A percentile compares a stretch with the other conserved stretches of the same genome.
phyloP scores from a whole-genome alignment of 2,329 filamentous ascomycete genomes.

The Penicillium crustosum region DNA sequence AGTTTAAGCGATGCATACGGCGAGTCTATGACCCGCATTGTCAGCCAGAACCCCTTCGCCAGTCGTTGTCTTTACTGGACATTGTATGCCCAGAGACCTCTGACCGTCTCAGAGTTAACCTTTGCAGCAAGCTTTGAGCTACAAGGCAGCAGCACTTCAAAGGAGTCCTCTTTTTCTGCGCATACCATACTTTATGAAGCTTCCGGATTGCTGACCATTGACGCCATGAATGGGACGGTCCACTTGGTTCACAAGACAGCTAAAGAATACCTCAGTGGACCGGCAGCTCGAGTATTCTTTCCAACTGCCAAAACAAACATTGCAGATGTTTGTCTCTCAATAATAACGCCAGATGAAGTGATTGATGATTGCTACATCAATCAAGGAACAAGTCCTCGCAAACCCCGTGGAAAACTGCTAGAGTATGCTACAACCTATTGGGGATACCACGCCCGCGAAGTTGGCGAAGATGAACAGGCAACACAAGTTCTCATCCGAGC shows the following conservation, averaged over 20 bases:
- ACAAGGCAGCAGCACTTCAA: background rate
- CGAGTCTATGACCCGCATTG: slow-evolving; percentile 32
- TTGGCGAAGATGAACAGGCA: slow-evolving; percentile 32
- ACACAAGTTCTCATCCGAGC: slow-evolving; percentile 32
- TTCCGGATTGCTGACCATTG: slow-evolving; percentile 29
- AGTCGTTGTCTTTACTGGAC: slow-evolving; percentile 31
- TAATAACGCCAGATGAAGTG: slow-evolving; percentile 32
- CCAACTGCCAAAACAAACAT: slow-evolving; percentile 31
- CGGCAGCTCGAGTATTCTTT: slow-evolving; percentile 33
- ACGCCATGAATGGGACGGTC: slow-evolving; percentile 27
- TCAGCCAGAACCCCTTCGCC: slow-evolving; percentile 23
- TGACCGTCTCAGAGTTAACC: slow-evolving; percentile 27
- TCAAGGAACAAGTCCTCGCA: slow-evolving; percentile 11
- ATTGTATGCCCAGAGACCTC: slow-evolving; percentile 26
- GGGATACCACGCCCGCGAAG: slow-evolving; percentile 31
- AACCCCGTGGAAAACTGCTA: slow-evolving; percentile 14
- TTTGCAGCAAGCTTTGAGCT: slow-evolving; percentile 7
- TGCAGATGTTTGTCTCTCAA: slow-evolving; percentile 30
- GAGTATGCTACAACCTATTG: slow-evolving; percentile 32
- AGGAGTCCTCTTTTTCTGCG: background rate
- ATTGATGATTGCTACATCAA: slow-evolving; percentile 35
- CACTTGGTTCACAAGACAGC: slow-evolving; percentile 33
- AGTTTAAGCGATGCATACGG: slow-evolving; percentile 32
- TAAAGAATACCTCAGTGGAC: slow-evolving; percentile 30
- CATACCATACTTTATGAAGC: slow-evolving; percentile 3